Percentiles rank a stretch among this genome's conserved stretches.
These are phyloP conservation scores for Raffaelea deltoideospora DNA, from an alignment of 2,329 filamentous ascomycete genomes.

Conservation along the genomic window DNA sequence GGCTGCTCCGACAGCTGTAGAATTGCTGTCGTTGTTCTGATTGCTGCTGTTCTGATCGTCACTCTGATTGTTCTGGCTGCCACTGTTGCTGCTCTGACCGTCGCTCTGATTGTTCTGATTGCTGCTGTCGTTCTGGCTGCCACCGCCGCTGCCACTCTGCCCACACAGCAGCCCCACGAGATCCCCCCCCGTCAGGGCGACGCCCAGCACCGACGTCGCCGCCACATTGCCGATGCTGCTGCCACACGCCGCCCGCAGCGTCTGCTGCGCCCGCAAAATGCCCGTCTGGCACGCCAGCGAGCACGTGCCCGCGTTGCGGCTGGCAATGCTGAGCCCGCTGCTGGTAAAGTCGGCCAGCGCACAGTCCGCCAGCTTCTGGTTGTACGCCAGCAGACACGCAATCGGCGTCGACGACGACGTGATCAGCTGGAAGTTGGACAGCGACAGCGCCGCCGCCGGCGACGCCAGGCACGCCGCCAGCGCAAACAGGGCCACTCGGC, in stretches of 20 bases:
- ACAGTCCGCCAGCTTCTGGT: slow-evolving; percentile 24
- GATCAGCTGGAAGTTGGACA: slow-evolving; percentile 26
- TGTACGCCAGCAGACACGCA: slow-evolving; percentile 26
- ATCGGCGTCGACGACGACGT: slow-evolving; percentile 20
- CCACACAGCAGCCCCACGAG: slow-evolving; percentile 22
- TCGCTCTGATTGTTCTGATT: not conserved
- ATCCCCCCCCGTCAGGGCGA: slow-evolving; percentile 21
- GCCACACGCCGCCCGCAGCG: slow-evolving; percentile 54
- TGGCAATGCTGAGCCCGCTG: not conserved
- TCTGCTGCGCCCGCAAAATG: slow-evolving; percentile 66
- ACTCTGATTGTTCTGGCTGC: not conserved
- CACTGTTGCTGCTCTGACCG: not conserved
- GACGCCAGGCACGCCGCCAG: slow-evolving; percentile 8
- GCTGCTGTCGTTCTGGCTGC: not conserved
- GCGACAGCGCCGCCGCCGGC: slow-evolving; percentile 15
- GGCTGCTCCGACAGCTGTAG: too few species aligned
- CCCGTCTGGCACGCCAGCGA: slow-evolving; percentile 25
- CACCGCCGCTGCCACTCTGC: not conserved
- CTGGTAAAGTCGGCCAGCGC: slow-evolving; percentile 18
- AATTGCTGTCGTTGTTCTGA: too few species aligned
- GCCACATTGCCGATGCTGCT: slow-evolving; percentile 51
- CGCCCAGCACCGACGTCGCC: slow-evolving; percentile 19
- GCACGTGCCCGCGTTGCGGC: slow-evolving; percentile 16
- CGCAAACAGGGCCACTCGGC: too few species aligned
- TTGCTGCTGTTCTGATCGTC: not conserved